Base-by-base conservation (phyloP, 805 yeast species). In the Teunomyces kruisii region DNA sequence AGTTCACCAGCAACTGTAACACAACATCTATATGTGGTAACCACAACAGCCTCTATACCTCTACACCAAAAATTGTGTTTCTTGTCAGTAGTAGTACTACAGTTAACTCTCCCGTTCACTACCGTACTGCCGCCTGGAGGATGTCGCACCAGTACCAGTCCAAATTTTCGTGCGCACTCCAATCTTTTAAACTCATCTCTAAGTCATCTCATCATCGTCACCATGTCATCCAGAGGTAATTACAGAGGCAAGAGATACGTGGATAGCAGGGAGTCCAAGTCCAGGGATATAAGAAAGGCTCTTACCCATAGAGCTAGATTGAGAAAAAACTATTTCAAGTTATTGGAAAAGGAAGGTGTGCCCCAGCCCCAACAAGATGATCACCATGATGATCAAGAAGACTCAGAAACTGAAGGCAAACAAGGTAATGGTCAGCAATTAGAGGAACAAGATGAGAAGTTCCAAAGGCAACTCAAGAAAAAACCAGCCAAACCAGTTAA, bases 281-380 rank as follows among this genome's bases (percentile, higher is more conserved):
- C 68, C 24, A 76, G 79, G 44, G 97, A 89, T 48, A 91, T 91
- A 56, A 84, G 85, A 56, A 79, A 76, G 57, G 84, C 94, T 9
- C 75, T 91, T 52, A 77, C 80, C 0, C 95, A 89, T 58, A 79
- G 89, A 49, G 88, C 96, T 10, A 77, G 94, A 56, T 76, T 91
- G 52, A 80, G 88, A 70, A 87, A 84, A 63, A 82, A 80, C 40
- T 91, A 91, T 59, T 83, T 88, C 72, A 89, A 90, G 62, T 70
- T 88, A 43, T 62, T 89, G 32, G 86, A 87, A 50, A 77, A 80
- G 42, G 90, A 87, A 54, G 95, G 91, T 1, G 76, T 76, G 40
- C 52, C 65, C 4, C 70, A 76, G 9, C 84, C 85, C 2, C 78
- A 72, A 32, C 70, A 65, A 45, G 43, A 48, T 48, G 30, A 49